Conservation (phyloP, 2,329 filamentous ascomycete genomes). For the Pseudopyricularia javanii region DNA sequence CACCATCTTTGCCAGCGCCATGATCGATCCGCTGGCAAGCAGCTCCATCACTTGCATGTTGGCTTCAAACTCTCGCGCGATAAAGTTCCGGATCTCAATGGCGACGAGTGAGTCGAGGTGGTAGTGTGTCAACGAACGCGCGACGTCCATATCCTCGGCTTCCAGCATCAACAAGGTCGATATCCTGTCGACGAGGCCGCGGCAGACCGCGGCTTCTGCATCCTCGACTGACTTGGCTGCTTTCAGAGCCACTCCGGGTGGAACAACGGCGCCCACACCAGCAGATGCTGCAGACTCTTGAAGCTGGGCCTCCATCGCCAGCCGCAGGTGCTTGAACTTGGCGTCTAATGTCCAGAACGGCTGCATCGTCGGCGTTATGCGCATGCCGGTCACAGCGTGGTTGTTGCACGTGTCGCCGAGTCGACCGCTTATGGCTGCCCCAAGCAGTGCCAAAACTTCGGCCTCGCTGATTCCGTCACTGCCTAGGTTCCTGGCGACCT, state of each 20-base stretch:
- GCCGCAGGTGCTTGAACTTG: conserved; percentile 36
- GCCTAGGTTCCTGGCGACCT: conserved; percentile 16
- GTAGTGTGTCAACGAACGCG: conserved; percentile 25
- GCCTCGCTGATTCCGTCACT: conserved; percentile 9
- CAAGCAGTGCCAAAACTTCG: conserved; percentile 8
- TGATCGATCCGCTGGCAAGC: conserved; percentile 31
- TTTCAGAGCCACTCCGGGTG: conserved; percentile 25
- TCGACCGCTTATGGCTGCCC: conserved; percentile 7
- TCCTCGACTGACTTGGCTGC: conserved; percentile 26
- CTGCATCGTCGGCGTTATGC: conserved; percentile 27
- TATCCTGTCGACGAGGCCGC: conserved; percentile 33
- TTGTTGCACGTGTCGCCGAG: conserved; percentile 15
- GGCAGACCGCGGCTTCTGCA: conserved; percentile 28
- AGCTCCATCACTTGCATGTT: conserved; percentile 42
- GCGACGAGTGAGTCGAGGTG: conserved; percentile 35
- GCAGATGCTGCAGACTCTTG: conserved; percentile 14
- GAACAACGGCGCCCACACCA: conserved; percentile 18
- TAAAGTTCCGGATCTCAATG: conserved; percentile 37
- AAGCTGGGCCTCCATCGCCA: conserved; percentile 21
- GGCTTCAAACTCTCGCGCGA: conserved; percentile 33
- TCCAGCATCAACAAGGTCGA: conserved; percentile 35
- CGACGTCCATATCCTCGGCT: conserved; percentile 33
- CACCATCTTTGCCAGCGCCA: conserved; percentile 8
- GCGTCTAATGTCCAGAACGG: conserved; percentile 41
- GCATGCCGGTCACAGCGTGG: conserved; percentile 40